Evolutionary conservation across 2,329 filamentous ascomycete genomes (phyloP), one percentile per base, ranked within the genome.

Genomic region (Trematosphaeria pertusa): DNA sequence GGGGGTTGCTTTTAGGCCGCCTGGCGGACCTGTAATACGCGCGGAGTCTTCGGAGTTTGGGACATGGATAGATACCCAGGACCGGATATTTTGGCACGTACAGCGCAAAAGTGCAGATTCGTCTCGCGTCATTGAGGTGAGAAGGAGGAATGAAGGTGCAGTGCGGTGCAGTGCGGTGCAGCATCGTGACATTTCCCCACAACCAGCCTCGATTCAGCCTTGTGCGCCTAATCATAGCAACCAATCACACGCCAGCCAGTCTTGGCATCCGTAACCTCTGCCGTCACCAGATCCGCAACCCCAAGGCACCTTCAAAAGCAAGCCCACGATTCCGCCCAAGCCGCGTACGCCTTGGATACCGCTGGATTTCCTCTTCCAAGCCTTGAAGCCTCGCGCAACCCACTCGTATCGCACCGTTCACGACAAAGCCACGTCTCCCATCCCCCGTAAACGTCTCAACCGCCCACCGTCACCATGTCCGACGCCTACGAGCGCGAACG

Each of bases 401-500:
- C 24, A 28, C 12, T 12, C 12, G 8, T 12, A 12, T 28, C 24
- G 24, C 24, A 28, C 7, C 12, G 8, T 12, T 7, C 24, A 28
- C 7, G 12, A 7, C 24, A 28, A 7, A 8, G 7, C 24, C 24
- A 12, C 12, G 12, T 28, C 24, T 12, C 12, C 24, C 24, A n/a
- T 28, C 24, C 24, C 7, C 24, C 24, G 24, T 12, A 28, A 28
- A n/a, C n/a, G n/a, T n/a, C n/a, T 12, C 24, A 7, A 28, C 24
- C 7, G 12, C 7, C 24, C 24, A 11, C 37, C 37, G 15, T 38
- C 41, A 73, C 49, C 37, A 83, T 81, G 79, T 80, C 80, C 18
- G 79, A 82, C 69, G 77, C 80, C 58, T 83, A 82, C 72, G 79
- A 82, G 61, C 78, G 80, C 61, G 81, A 83, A 75, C 70, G 83